Evolutionary conservation across 1,139 yeast genomes (phyloP), one percentile per base, ranked within the genome.

Genomic region (Pichia sp.): DNA sequence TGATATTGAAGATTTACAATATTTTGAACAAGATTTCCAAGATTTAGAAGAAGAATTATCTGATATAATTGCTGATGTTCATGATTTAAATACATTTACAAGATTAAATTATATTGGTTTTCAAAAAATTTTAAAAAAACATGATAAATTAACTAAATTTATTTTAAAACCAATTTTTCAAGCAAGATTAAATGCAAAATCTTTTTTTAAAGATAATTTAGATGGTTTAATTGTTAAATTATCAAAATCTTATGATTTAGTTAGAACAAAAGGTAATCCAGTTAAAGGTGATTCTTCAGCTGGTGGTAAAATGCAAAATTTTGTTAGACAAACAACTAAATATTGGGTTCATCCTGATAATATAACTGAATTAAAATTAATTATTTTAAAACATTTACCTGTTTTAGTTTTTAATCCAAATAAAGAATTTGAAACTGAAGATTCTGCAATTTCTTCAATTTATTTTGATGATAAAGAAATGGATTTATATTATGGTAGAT

Each of bases 281-380:
- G 86, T 88, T 41, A 77, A 79, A 61, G 97, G 97, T 55, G 98
- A 92, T 68, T 81, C 96, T 1, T 67, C 97, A 4, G 97, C 98
- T 26, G 98, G 98, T 62, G 98, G 98, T 41, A 77, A 86, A 40
- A 97, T 90, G 73, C 98, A 94, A 67, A 94, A 92, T 72, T 92
- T 92, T 62, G 97, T 92, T 44, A 83, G 98, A 68, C 98, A 92
- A 69, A 92, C 98, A 26, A 92, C 98, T 26, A 92, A 92, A 64
- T 92, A 92, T 70, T 92, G 98, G 98, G 97, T 92, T 33, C 98
- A 92, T 65, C 97, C 97, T 8, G 98, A 92, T 69, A 92, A 92
- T 67, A 90, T 92, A 64, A 92, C 98, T n/a, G 98, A 92, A 69
- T 78, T 92, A 67, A 92, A 92, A 70, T 77, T 92, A 63, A 86